Evolutionary conservation across 1,284 basidiomycete genomes (phyloP).

Genomic region (Xanthoconium separans): DNA sequence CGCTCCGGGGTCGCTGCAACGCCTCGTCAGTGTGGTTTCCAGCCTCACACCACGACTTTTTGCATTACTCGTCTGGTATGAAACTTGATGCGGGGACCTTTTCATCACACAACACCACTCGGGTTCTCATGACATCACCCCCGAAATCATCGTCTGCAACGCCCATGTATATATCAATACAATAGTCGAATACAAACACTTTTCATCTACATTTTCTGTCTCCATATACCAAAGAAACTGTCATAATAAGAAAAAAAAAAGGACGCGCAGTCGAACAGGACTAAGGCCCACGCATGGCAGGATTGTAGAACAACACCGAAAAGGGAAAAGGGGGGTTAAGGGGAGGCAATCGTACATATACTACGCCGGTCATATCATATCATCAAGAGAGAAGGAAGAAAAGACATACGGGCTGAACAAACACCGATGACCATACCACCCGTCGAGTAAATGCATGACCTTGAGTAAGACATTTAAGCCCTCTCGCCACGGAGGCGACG

Average conservation of each 20-base stretch:
- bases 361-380: constrained; percentile 32
- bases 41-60: background rate
- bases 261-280: background rate
- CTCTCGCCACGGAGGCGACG: constrained; percentile 88
- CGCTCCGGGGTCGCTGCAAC: constrained; percentile 44
- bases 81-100: too few species aligned
- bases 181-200: constrained; percentile 26
- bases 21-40: constrained; percentile 41
- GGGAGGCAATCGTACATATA: constrained; percentile 31
- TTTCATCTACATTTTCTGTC: constrained; percentile 23
- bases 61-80: too few species aligned
- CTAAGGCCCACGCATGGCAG: background rate
- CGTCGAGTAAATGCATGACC: background rate
- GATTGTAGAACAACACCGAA: constrained; percentile 8
- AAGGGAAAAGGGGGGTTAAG: constrained; percentile 2
- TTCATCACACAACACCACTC: too few species aligned
- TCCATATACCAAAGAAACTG: constrained; percentile 2
- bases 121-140: background rate
- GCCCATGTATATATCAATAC: constrained; percentile 27
- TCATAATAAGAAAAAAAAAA: constrained; percentile 3
- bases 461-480: constrained; percentile 49
- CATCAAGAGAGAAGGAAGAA: constrained; percentile 6
- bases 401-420: constrained; percentile 14
- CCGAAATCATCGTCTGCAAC: constrained; percentile 18
- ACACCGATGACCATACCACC: constrained; percentile 9